phyloP scores from a whole-genome alignment of 208 protist species.

The Naegleria lovaniensis region DNA sequence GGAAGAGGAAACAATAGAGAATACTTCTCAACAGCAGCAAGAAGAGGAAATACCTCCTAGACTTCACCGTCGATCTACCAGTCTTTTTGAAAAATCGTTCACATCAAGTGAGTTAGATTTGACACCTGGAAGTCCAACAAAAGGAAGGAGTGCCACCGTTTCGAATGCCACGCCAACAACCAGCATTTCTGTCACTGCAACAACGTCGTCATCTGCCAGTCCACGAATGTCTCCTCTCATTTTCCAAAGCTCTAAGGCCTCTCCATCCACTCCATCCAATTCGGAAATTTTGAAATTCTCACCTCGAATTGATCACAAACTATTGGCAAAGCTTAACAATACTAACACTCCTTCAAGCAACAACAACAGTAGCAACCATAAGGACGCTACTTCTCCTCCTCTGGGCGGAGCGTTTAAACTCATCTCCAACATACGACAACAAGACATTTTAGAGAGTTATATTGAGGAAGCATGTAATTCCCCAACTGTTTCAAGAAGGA shows the following conservation, averaged over 20 bases:
- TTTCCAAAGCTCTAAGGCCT: background rate
- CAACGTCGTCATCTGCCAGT: background rate
- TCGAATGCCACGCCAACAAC: too few species aligned
- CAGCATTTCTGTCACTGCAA: too few species aligned
- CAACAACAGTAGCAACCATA: background rate
- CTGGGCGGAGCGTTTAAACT: background rate
- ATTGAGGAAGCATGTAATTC: background rate
- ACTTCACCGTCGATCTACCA: background rate
- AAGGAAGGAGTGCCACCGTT: background rate
- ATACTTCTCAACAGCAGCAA: background rate
- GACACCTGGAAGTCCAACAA: background rate
- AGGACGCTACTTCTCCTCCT: background rate
- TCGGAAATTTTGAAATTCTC: background rate
- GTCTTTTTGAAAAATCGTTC: background rate
- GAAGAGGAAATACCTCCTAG: background rate
- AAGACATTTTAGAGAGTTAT: background rate
- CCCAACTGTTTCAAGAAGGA: background rate
- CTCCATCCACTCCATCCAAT: background rate
- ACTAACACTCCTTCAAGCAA: background rate
- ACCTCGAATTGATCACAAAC: background rate
- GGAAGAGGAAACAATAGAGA: background rate
- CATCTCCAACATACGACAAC: background rate
- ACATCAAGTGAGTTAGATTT: background rate
- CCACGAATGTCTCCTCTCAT: background rate
- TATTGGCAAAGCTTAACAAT: background rate